phyloP scores from a whole-genome alignment of 192 early-diverging fungal genomes.

The Umbelopsis sp. region DNA sequence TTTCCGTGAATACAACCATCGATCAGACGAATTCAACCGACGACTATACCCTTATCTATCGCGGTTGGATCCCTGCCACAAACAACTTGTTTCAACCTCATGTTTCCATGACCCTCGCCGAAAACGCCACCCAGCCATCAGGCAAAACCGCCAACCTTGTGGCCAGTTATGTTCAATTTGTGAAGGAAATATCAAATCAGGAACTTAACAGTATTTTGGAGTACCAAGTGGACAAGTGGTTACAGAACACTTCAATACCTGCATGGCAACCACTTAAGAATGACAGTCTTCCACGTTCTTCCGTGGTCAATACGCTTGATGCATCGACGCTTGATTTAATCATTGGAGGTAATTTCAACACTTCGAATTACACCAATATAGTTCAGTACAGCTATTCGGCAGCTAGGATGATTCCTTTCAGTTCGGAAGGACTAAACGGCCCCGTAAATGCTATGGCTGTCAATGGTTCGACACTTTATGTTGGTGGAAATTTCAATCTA shows the following conservation, averaged over 20 bases:
- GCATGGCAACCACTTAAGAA: constrained; percentile 22
- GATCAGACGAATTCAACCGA: constrained; percentile 32
- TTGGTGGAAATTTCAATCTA: constrained; percentile 29
- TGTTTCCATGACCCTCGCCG: constrained; percentile 8
- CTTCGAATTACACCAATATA: constrained; percentile 50
- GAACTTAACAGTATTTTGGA: constrained; percentile 24
- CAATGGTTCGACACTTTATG: constrained; percentile 23
- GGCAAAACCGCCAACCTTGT: constrained; percentile 21
- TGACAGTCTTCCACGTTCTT: constrained; percentile 38
- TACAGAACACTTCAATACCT: neutral
- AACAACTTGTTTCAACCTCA: constrained; percentile 22
- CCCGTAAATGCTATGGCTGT: neutral
- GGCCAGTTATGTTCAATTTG: constrained; percentile 30
- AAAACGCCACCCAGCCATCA: constrained; percentile 16
- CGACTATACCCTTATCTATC: constrained; percentile 20
- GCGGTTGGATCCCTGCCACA: constrained; percentile 19
- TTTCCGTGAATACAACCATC: neutral
- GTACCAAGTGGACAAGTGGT: constrained; percentile 9
- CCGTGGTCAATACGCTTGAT: constrained; percentile 49
- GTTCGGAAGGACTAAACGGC: constrained; percentile 20
- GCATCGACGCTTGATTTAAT: constrained; percentile 33
- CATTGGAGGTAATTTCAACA: constrained; percentile 65
- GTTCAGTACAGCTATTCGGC: constrained; percentile 50
- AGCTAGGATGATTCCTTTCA: neutral
- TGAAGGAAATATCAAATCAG: constrained; percentile 8